phyloP scores from a whole-genome alignment of 2,329 filamentous ascomycete genomes.

The Aspergillus tubingensis region DNA sequence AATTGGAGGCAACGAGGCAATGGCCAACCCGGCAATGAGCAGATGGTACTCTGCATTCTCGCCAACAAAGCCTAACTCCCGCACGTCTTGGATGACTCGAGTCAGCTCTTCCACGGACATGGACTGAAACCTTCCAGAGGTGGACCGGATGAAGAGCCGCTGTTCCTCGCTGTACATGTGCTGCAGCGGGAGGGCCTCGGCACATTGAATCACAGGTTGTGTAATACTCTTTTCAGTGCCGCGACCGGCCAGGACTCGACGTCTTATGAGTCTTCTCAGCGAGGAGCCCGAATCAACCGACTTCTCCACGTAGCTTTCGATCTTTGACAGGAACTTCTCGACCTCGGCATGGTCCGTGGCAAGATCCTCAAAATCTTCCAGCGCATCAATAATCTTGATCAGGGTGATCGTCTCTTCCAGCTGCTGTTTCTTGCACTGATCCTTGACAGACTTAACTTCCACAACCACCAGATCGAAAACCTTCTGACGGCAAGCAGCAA shows the following conservation, averaged over 20 bases:
- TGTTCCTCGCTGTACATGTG: slow-evolving; percentile 43
- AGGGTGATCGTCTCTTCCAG: slow-evolving; percentile 37
- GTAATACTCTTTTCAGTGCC: slow-evolving; percentile 30
- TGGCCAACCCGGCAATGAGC: slow-evolving; percentile 40
- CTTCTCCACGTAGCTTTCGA: slow-evolving; percentile 38
- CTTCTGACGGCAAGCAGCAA: slow-evolving; percentile 35
- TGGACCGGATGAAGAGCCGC: slow-evolving; percentile 39
- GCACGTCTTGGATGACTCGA: slow-evolving; percentile 35
- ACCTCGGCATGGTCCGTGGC: slow-evolving; percentile 36
- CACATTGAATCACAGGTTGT: slow-evolving; percentile 34
- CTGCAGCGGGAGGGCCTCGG: slow-evolving; percentile 37
- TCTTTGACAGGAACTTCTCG: slow-evolving; percentile 38
- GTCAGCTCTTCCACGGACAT: slow-evolving; percentile 35
- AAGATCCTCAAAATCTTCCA: slow-evolving; percentile 45
- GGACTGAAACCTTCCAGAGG: slow-evolving; percentile 35
- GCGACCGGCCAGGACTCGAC: slow-evolving; percentile 37
- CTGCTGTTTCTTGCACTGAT: slow-evolving; percentile 37
- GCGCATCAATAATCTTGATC: slow-evolving; percentile 39
- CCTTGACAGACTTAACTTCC: slow-evolving; percentile 39
- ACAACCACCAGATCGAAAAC: slow-evolving; percentile 37
- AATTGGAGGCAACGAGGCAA: slow-evolving; percentile 34
- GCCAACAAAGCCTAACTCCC: slow-evolving; percentile 32
- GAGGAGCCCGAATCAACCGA: slow-evolving; percentile 34
- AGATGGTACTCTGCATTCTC: slow-evolving; percentile 35
- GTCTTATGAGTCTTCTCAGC: slow-evolving; percentile 33